Evolutionary conservation across 2,329 filamentous ascomycete genomes (phyloP).

Genomic region (Colletotrichum spaethianum): DNA sequence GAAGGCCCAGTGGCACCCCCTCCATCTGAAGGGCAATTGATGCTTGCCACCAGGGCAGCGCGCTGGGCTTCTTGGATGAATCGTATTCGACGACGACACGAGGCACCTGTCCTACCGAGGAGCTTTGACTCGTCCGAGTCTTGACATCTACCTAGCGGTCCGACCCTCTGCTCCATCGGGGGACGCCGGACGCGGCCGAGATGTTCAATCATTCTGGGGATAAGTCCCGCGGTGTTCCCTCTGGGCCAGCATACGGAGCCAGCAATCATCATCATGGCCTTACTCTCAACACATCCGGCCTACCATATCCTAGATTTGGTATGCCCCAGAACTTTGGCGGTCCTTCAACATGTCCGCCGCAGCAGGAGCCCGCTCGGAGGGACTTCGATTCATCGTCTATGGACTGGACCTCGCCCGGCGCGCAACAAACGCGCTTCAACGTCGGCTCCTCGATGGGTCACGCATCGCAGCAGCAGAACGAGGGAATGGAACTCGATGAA

Average conservation of each 20-base stretch:
- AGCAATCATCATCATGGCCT: slow-evolving; percentile 22
- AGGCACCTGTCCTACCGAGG: slow-evolving; percentile 52
- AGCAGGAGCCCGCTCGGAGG: slow-evolving; percentile 22
- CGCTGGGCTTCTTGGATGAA: slow-evolving; percentile 41
- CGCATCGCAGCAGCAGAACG: slow-evolving; percentile 15
- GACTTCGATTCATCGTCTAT: slow-evolving; percentile 45
- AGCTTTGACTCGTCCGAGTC: slow-evolving; percentile 57
- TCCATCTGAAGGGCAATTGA: slow-evolving; percentile 38
- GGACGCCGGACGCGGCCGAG: slow-evolving; percentile 50
- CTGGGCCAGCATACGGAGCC: slow-evolving; percentile 43
- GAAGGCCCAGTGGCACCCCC: slow-evolving; percentile 45
- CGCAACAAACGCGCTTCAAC: slow-evolving; percentile 46
- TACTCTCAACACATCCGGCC: slow-evolving; percentile 50
- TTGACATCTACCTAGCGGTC: slow-evolving; percentile 52
- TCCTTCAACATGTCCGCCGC: slow-evolving; percentile 46
- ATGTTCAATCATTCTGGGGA: slow-evolving; percentile 55
- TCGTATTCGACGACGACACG: slow-evolving; percentile 41
- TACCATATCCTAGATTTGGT: slow-evolving; percentile 52
- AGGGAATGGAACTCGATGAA: slow-evolving; percentile 42
- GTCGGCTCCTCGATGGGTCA: slow-evolving; percentile 21
- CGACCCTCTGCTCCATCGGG: slow-evolving; percentile 50
- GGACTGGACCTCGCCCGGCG: slow-evolving; percentile 55
- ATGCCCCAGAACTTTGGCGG: slow-evolving; percentile 47
- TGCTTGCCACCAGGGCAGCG: slow-evolving; percentile 49
- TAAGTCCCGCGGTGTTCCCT: slow-evolving; percentile 49